Percentiles rank a stretch among this genome's conserved stretches.
These are phyloP conservation scores for Coemansia sp. DNA, from an alignment of 371 early-diverging fungal species.

Conservation along the genomic window DNA sequence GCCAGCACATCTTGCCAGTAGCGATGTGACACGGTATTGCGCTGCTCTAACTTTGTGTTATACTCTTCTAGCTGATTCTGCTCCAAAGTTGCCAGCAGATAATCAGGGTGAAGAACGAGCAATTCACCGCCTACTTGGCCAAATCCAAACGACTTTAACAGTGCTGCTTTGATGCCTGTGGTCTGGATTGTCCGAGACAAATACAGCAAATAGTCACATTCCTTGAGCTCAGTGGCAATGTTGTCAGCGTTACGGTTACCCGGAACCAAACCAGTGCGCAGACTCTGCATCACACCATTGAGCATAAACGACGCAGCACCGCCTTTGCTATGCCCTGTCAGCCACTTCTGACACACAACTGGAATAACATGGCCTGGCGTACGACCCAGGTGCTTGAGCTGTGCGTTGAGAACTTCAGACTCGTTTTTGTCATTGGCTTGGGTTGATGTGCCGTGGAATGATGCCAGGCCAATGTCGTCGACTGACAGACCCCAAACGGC, in stretches of 20 bases:
- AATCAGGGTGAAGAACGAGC: slow-evolving; percentile 77
- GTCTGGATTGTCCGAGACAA: slow-evolving; percentile 82
- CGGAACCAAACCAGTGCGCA: background rate
- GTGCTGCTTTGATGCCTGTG: slow-evolving; percentile 86
- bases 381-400: background rate
- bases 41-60: slow-evolving; percentile 63
- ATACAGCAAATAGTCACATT: slow-evolving; percentile 65
- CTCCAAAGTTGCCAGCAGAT: slow-evolving; percentile 73
- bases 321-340: background rate
- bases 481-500: background rate
- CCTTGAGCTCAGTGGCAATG: slow-evolving; percentile 61
- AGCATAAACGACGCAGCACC: background rate
- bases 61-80: slow-evolving; percentile 69
- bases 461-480: background rate
- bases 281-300: background rate
- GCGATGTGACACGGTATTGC: slow-evolving; percentile 78
- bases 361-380: background rate
- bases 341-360: background rate
- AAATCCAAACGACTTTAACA: slow-evolving; percentile 92
- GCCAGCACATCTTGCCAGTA: slow-evolving; percentile 88
- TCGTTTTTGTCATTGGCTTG: background rate
- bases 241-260: background rate
- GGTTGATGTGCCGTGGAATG: background rate
- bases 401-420: background rate
- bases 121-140: slow-evolving; percentile 93